Base-by-base conservation (phyloP, 2,329 filamentous ascomycete genomes). In the Zopfia rhizophila region DNA sequence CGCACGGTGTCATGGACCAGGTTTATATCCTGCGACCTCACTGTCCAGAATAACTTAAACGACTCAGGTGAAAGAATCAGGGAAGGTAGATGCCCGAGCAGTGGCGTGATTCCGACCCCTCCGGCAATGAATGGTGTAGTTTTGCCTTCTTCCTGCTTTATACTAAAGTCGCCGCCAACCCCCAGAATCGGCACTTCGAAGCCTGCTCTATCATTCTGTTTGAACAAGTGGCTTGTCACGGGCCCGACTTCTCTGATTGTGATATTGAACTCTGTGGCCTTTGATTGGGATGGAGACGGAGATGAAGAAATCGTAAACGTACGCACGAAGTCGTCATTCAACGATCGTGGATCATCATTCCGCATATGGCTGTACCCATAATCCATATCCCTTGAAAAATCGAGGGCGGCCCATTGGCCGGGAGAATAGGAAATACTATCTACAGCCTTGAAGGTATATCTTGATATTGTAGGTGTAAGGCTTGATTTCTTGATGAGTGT, bases 281-380 rank as follows among this genome's bases (percentile, higher is more conserved):
- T 25, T 1, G 10, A 27, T 3, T 14, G 6, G 12, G 22, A 18
- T 1, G 27, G 13, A 3, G 29, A 23, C 3, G 85, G 82, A 1
- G 75, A 70, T 2, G 81, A 89, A 1, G 87, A 89, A 0, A 96
- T 80, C 2, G 91, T 96, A 62, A 96, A 96, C 0, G 90, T 95
- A 19, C 91, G 78, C 4, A 94, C 77, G 51, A 84, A 92, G 65
- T 96, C 90, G 64, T 96, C 91, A 59, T 96, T 96, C 12, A 96
- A 68, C 57, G 85, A 89, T 53, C 80, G 80, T 4, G 91, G 91
- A 55, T 95, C 90, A 45, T 88, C 84, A 53, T 95, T 86, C 3
- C 85, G 78, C 91, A 96, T 96, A 66, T 96, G 91, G 36, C 80
- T 83, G 69, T 91, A 96, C 1, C 91, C 91, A 8, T 78, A 69